Evolutionary conservation across 495 filamentous ascomycete genomes (phyloP), one percentile per base, ranked within the genome.

Genomic region (Paragyromitra xinjiangensis): DNA sequence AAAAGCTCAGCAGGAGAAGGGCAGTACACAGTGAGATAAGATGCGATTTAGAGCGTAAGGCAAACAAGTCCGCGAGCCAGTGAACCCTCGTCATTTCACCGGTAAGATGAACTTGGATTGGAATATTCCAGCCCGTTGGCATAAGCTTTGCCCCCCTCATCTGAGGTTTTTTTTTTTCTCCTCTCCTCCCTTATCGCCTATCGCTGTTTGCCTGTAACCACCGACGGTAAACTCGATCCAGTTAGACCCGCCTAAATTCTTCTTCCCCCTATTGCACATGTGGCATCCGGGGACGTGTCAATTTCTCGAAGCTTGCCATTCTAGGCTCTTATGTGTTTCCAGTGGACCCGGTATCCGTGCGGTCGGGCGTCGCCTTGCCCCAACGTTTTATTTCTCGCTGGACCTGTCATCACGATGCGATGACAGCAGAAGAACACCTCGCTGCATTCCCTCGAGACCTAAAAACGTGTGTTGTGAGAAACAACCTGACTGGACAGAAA

Each of bases 291-390:
- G 73, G 62, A 77, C 74, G 74, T 77, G 74, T 77, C 74, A 77
- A 65, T 77, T 77, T 77, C 74, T 73, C 74, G 74, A 77, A 77
- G 74, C 69, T 61, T 77, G 62, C 74, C 51, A n/a, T 71, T 77
- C 61, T 73, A 12, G 74, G 74, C 24, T 65, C 45, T 63, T 75
- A 69, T 71, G 73, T 75, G 72, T 71, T 73, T 73, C 69, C 61
- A 77, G 62, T 64, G 51, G 53, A 59, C 69, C 69, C 69, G 62
- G 51, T 69, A 74, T 42, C 74, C 74, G 66, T 59, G 42, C 48
- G 24, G 73, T 75, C 67, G 73, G 73, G 66, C 29, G 22, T 39
- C 53, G n/a, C 26, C 48, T n/a, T 40, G 12, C 48, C 19, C 67
- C 44, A 71, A 53, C 26, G 53, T 69, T 50, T 69, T 16, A 53